A percentile compares a stretch with the other conserved stretches of the same genome.
Conservation (phyloP, 2,329 filamentous ascomycete genomes). For the Pyrenophora seminiperda region DNA sequence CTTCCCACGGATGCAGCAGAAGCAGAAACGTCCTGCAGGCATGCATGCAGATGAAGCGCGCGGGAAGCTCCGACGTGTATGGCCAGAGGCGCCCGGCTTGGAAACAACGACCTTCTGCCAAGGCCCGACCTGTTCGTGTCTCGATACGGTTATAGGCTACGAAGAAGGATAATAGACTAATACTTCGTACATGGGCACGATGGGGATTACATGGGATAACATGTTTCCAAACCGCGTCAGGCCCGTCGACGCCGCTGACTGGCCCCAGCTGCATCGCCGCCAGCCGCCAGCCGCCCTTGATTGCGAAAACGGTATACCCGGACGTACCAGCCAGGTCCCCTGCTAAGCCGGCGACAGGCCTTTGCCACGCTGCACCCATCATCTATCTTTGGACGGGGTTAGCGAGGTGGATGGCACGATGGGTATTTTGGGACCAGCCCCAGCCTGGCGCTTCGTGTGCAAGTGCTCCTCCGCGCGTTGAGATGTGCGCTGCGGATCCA, state of each 20-base stretch:
- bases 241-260: too few species aligned
- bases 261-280: too few species aligned
- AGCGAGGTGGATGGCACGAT: too few species aligned
- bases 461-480: slow-evolving; percentile 10
- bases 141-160: background rate
- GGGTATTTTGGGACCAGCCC: slow-evolving; percentile 16
- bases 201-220: too few species aligned
- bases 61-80: slow-evolving; percentile 7
- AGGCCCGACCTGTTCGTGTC: background rate
- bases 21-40: too few species aligned
- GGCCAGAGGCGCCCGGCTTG: background rate
- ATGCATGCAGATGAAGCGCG: slow-evolving; percentile 9
- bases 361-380: slow-evolving; percentile 9
- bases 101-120: slow-evolving; percentile 2
- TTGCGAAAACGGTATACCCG: background rate
- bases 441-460: slow-evolving; percentile 17
- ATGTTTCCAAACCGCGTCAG: too few species aligned
- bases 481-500: slow-evolving; percentile 9
- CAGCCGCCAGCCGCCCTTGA: too few species aligned
- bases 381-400: slow-evolving; percentile 15
- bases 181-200: too few species aligned
- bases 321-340: background rate
- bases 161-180: too few species aligned
- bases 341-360: background rate
- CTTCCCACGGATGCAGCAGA: background rate